Conservation (phyloP, 2,329 filamentous ascomycete genomes). For the Cercospora brassicicola region DNA sequence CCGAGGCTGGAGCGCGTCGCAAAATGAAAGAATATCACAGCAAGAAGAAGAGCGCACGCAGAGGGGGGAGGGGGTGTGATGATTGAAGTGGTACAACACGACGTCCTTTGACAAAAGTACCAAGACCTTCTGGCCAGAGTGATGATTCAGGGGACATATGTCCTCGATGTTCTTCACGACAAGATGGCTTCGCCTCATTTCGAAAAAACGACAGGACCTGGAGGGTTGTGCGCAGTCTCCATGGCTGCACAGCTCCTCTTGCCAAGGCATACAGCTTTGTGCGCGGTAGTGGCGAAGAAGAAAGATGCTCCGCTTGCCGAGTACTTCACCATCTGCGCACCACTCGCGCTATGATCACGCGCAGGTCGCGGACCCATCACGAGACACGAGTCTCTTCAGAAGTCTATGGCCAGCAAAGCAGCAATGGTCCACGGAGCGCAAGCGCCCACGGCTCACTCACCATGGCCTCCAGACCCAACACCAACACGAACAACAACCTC, state of each 20-base stretch:
- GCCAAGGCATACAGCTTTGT: slow-evolving; percentile 38
- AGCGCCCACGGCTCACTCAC: slow-evolving; percentile 20
- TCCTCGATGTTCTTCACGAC: too few species aligned
- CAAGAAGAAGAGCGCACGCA: slow-evolving; percentile 60
- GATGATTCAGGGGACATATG: too few species aligned
- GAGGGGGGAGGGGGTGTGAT: slow-evolving; percentile 39
- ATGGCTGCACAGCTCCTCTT: slow-evolving; percentile 1
- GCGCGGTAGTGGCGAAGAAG: slow-evolving; percentile 52
- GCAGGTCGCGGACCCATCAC: too few species aligned
- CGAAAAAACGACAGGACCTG: too few species aligned
- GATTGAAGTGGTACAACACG: too few species aligned
- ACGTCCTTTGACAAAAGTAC: too few species aligned
- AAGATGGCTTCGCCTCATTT: too few species aligned
- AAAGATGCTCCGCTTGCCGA: slow-evolving; percentile 49
- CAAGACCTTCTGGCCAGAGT: too few species aligned
- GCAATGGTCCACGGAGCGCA: slow-evolving; percentile 21
- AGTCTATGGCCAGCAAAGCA: slow-evolving; percentile 14
- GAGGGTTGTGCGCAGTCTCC: too few species aligned
- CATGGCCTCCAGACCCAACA: slow-evolving; percentile 27
- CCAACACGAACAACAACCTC: slow-evolving; percentile 22
- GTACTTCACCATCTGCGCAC: slow-evolving; percentile 50
- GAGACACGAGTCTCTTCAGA: not conserved
- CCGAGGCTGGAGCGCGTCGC: slow-evolving; percentile 59
- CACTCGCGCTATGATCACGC: slow-evolving; percentile 25
- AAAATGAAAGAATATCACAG: slow-evolving; percentile 62